A percentile compares a stretch with the other conserved stretches of the same genome.
Conservation (phyloP, 2,329 filamentous ascomycete species). For the Sporothrix globosa region DNA sequence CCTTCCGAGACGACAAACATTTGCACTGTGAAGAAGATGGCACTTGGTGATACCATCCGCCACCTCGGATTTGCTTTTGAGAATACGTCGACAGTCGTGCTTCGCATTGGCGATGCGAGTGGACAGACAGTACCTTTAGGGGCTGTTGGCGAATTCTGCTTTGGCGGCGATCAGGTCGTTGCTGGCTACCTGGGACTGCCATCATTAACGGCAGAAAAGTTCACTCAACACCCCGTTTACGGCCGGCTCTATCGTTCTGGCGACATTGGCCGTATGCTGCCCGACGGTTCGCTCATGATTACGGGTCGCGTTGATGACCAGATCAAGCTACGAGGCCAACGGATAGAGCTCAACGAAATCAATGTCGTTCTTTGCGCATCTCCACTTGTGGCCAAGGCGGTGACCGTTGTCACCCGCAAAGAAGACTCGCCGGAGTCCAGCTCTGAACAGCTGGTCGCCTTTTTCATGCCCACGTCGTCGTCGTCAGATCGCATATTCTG, state of each 20-base stretch:
- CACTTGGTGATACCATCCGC: constrained; percentile 61
- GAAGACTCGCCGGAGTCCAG: constrained; percentile 40
- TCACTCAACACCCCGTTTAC: constrained; percentile 68
- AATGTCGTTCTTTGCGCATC: constrained; percentile 62
- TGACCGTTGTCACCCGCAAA: constrained; percentile 61
- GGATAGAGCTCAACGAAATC: constrained; percentile 79
- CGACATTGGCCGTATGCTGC: constrained; percentile 77
- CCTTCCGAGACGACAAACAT: constrained; percentile 89
- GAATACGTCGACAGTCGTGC: constrained; percentile 76
- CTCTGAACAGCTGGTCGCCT: constrained; percentile 64
- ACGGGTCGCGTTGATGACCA: constrained; percentile 76
- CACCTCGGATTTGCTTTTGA: constrained; percentile 75
- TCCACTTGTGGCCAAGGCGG: constrained; percentile 60
- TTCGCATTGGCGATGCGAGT: constrained; percentile 48
- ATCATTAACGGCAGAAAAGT: constrained; percentile 65
- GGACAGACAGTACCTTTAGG: constrained; percentile 66
- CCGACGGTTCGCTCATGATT: constrained; percentile 75
- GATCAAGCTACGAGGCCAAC: constrained; percentile 78
- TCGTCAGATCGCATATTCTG: constrained; percentile 45
- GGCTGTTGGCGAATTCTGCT: constrained; percentile 80
- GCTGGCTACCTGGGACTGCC: constrained; percentile 72
- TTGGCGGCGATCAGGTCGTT: constrained; percentile 81
- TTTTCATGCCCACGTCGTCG: constrained; percentile 60
- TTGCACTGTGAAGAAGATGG: constrained; percentile 72
- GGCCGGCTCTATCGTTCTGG: constrained; percentile 81